Percentiles rank a stretch among this genome's conserved stretches.
These are phyloP conservation scores for Actinomortierella wolfii DNA, from an alignment of 371 early-diverging fungal species.

Conservation along the genomic window DNA sequence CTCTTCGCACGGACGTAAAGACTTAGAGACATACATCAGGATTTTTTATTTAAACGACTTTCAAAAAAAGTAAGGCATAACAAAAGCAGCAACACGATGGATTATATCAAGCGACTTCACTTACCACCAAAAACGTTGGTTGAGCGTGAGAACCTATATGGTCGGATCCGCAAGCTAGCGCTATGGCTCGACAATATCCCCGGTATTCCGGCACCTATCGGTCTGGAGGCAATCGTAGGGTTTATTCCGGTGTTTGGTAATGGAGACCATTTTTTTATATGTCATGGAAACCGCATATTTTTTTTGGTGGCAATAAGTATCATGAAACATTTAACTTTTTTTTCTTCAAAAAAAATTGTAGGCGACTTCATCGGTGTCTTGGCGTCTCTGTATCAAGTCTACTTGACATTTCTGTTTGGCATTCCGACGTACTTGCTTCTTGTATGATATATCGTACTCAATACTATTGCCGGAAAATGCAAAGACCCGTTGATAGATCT, in stretches of 20 bases:
- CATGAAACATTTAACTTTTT: neutral
- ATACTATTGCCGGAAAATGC: too few relatives aligned
- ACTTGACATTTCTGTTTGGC: constrained; percentile 24
- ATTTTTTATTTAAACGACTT: too few relatives aligned
- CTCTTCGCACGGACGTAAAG: too few relatives aligned
- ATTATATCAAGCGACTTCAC: constrained; percentile 21
- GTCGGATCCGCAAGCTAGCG: constrained; percentile 31
- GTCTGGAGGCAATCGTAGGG: constrained; percentile 33
- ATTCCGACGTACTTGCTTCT: constrained; percentile 22
- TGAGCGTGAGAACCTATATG: constrained; percentile 40
- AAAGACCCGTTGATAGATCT: too few relatives aligned
- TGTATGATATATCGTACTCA: constrained; percentile 8
- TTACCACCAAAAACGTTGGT: constrained; percentile 22
- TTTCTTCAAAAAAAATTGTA: neutral
- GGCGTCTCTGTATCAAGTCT: constrained; percentile 34
- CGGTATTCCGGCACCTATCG: constrained; percentile 8
- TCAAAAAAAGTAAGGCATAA: neutral
- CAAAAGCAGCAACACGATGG: constrained; percentile 13
- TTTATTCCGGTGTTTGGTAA: constrained; percentile 39
- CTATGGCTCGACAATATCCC: constrained; percentile 13
- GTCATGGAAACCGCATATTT: too few relatives aligned
- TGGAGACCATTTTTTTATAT: too few relatives aligned
- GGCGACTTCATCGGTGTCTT: constrained; percentile 36
- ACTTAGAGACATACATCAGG: too few relatives aligned
- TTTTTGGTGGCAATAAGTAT: neutral